These are phyloP conservation scores for Diaporthe vaccinii DNA, from an alignment of 2,329 filamentous ascomycete species.

Conservation along the genomic window DNA sequence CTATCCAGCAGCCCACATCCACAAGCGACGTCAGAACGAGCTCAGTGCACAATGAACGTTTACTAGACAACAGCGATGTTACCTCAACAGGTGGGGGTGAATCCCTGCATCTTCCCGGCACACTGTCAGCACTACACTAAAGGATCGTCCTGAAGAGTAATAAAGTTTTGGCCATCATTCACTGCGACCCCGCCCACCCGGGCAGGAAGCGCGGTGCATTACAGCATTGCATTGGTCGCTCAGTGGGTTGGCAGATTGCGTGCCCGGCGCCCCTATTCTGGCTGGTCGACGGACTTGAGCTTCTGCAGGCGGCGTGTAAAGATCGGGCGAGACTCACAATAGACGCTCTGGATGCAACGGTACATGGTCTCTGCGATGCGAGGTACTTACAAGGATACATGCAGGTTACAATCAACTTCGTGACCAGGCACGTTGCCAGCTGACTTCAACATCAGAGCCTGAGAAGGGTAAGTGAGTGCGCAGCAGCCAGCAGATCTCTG, in stretches of 20 bases:
- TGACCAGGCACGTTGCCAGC: not conserved
- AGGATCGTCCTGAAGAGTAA: not conserved
- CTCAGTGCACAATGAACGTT: not conserved
- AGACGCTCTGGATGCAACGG: conserved; percentile 18
- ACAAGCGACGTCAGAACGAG: conserved; percentile 11
- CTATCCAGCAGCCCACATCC: no score
- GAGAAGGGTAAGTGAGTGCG: not conserved
- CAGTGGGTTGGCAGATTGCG: conserved; percentile 37
- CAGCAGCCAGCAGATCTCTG: not conserved
- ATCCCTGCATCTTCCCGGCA: conserved; percentile 2
- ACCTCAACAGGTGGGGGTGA: not conserved
- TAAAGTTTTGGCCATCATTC: not conserved
- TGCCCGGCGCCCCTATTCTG: not conserved
- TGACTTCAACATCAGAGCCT: not conserved
- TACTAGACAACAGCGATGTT: conserved; percentile 16
- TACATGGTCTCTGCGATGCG: conserved; percentile 3
- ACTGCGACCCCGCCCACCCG: not conserved
- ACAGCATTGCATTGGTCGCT: conserved; percentile 40
- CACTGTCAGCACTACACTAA: conserved; percentile 32
- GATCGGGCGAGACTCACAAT: conserved; percentile 13
- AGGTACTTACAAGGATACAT: conserved; percentile 6
- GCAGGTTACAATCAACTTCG: not conserved
- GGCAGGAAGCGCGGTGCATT: conserved; percentile 37
- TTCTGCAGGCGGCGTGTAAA: conserved; percentile 31
- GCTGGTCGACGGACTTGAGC: not conserved